These are phyloP conservation scores for Umbelopsis sp. DNA, from an alignment of 192 early-diverging fungal genomes.

Conservation along the genomic window DNA sequence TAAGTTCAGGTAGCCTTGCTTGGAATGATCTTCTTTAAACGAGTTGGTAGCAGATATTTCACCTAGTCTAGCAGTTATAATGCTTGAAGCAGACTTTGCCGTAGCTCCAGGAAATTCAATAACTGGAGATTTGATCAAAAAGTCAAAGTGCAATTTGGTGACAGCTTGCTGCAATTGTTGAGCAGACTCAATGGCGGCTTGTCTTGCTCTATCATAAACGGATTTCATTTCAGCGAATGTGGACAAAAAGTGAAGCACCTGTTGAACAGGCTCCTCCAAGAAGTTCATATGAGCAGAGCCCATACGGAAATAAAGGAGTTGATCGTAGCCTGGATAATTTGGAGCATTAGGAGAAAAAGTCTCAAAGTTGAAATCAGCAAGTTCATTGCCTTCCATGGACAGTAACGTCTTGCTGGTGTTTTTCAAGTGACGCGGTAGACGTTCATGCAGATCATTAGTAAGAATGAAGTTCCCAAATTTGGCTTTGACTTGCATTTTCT, in stretches of 20 bases:
- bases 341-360: constrained; percentile 60
- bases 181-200: constrained; percentile 79
- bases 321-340: constrained; percentile 86
- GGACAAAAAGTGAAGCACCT: constrained; percentile 76
- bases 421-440: constrained; percentile 44
- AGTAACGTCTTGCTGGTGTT: constrained; percentile 61
- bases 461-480: constrained; percentile 73
- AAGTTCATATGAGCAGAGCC: constrained; percentile 83
- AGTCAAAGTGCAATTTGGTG: constrained; percentile 83
- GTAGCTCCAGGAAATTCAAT: constrained; percentile 72
- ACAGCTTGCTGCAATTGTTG: constrained; percentile 76
- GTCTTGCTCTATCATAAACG: constrained; percentile 85
- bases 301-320: constrained; percentile 70
- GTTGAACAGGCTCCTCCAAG: constrained; percentile 70
- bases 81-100: constrained; percentile 54
- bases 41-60: constrained; percentile 82
- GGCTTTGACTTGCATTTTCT: constrained; percentile 63
- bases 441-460: constrained; percentile 55
- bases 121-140: constrained; percentile 84
- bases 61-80: constrained; percentile 82
- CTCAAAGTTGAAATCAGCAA: constrained; percentile 88
- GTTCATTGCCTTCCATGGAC: constrained; percentile 83
- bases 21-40: constrained; percentile 58
- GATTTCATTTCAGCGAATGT: constrained; percentile 89
- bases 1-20: constrained; percentile 55